Evolutionary conservation across 306 rosid species (phyloP), one percentile per base, ranked within the genome.

Genomic region (Begonia peltatifolia): DNA sequence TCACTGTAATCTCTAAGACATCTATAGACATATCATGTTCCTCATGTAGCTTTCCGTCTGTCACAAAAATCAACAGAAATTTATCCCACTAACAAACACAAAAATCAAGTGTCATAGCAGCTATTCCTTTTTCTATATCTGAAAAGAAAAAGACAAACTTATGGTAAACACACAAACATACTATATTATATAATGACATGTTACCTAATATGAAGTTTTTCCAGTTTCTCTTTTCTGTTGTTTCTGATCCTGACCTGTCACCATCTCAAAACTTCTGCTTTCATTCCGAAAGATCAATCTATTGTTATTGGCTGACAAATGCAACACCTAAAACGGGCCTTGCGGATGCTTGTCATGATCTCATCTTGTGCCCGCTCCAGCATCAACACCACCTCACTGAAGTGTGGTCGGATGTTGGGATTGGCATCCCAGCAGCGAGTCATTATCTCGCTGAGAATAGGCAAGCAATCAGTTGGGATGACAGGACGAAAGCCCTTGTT

Each of bases 311-410:
- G 99, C 50, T 76, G 95, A 36, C 77, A 66, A 60, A 90, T 73
- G 87, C 99, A 90, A 64, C 99, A 90, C 79, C 97, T 73, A 60
- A 90, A 90, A 53, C 95, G 84, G 10, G 97, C 97, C 82, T 90
- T 90, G 48, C 97, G 92, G 41, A 85, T 94, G 1, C 81, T 90
- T 3, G 94, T 85, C 87, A 90, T 66, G 68, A 90, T 79, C 76
- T 90, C 97, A 9, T 64, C 83, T 81, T 82, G 95, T 0, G 97
- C 97, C 66, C 67, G 67, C 74, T 90, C 97, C 0, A 90, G 97
- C 97, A 90, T 85, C 42, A 67, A 75, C 36, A 90, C 95, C 4
- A 90, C 86, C 42, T 90, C 92, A 10, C 78, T 9, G 53, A 90
- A 90, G 5, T 85, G 84, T 36, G 97, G 97, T 64, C 97, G 68